Evolutionary conservation across 2,329 filamentous ascomycete genomes (phyloP).

Genomic region (Stemphylium lycopersici): DNA sequence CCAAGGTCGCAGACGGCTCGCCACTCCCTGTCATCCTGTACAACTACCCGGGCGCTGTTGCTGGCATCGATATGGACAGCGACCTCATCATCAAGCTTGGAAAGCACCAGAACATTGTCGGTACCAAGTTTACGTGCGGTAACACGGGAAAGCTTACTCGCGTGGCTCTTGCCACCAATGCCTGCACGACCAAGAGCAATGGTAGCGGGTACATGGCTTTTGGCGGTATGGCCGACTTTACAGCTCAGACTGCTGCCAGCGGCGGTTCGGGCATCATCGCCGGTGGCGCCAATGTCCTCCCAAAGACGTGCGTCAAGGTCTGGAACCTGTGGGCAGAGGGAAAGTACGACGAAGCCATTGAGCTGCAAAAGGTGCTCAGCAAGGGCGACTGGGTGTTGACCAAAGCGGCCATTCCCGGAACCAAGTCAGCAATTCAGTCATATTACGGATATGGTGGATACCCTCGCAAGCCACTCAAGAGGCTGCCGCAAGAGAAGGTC

Average conservation of each 20-base stretch:
- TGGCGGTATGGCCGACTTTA: constrained; percentile 87
- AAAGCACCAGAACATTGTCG: constrained; percentile 81
- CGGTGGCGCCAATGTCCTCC: constrained; percentile 83
- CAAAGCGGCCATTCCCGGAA: constrained; percentile 83
- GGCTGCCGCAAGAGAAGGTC: constrained; percentile 64
- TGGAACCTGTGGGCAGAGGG: constrained; percentile 78
- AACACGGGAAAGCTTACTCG: constrained; percentile 89
- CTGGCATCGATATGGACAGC: constrained; percentile 88
- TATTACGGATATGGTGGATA: constrained; percentile 83
- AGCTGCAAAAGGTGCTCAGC: constrained; percentile 77
- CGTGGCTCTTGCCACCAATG: constrained; percentile 74
- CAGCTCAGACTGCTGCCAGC: constrained; percentile 77
- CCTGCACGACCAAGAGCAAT: constrained; percentile 65
- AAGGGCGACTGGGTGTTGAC: constrained; percentile 84
- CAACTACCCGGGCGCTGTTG: constrained; percentile 88
- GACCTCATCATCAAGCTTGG: constrained; percentile 82
- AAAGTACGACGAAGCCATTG: constrained; percentile 75
- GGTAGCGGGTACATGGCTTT: constrained; percentile 76
- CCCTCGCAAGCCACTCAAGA: constrained; percentile 74
- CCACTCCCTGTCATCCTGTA: constrained; percentile 83
- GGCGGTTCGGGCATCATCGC: constrained; percentile 86
- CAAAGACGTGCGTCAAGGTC: constrained; percentile 78
- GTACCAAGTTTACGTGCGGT: constrained; percentile 90
- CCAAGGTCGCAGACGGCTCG: constrained; percentile 74
- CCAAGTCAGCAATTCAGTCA: constrained; percentile 79